These are phyloP conservation scores for Pichia nanzhaoensis DNA, from an alignment of 805 yeast species.

Conservation along the genomic window DNA sequence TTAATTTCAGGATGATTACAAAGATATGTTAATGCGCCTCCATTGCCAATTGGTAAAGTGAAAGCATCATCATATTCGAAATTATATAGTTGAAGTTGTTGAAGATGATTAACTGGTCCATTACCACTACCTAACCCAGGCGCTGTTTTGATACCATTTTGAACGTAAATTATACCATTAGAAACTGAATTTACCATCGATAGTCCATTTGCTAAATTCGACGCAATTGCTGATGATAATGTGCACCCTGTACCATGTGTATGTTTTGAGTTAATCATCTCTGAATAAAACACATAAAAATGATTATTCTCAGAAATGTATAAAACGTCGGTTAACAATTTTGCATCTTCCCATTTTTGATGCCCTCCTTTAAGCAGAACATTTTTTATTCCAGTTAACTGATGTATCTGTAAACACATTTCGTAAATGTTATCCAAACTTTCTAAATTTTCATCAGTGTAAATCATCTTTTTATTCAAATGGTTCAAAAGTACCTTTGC, in stretches of 20 bases:
- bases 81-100: conserved; percentile 1
- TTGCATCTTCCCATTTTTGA: conserved; percentile 9
- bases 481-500: conserved; percentile 32
- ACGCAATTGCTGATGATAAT: conserved; percentile 70
- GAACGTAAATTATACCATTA: conserved; percentile 58
- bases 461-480: not conserved
- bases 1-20: conserved; percentile 48
- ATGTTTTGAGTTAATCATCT: conserved; percentile 27
- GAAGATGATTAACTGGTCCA: conserved; percentile 72
- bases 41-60: conserved; percentile 22
- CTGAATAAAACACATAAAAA: conserved; percentile 4
- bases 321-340: conserved; percentile 9
- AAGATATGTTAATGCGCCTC: conserved; percentile 40
- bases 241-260: conserved; percentile 94
- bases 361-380: conserved; percentile 23
- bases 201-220: conserved; percentile 57
- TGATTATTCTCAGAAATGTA: conserved; percentile 2
- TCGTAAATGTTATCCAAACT: conserved; percentile 4
- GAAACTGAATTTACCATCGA: conserved; percentile 43
- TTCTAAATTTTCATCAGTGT: not conserved
- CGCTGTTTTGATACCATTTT: conserved; percentile 49
- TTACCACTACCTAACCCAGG: conserved; percentile 28
- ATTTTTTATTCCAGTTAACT: conserved; percentile 3
- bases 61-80: conserved; percentile 2
- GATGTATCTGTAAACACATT: conserved; percentile 4